These are phyloP conservation scores for Phytophthora pseudosyringae DNA, from an alignment of 352 stramenopile species.

Conservation along the genomic window DNA sequence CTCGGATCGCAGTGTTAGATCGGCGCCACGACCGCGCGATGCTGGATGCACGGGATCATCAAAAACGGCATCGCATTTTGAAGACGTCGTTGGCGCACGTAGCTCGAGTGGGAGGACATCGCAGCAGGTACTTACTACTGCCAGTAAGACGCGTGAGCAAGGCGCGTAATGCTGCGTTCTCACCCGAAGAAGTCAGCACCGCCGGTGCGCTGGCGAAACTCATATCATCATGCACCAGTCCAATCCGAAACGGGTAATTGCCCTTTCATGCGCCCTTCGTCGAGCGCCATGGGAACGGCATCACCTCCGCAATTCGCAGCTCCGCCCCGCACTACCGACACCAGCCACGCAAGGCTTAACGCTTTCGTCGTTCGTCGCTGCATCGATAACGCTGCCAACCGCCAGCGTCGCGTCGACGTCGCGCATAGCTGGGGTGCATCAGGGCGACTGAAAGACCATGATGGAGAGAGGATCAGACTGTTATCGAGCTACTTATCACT, in stretches of 20 bases:
- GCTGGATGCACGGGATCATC: slow-evolving; percentile 6
- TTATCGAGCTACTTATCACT: too few species aligned
- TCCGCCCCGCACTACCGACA: neutral
- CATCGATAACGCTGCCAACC: neutral
- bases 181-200: slow-evolving; percentile 8
- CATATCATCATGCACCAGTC: slow-evolving; percentile 35
- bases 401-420: neutral
- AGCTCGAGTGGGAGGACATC: neutral
- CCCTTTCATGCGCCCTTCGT: slow-evolving; percentile 12
- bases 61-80: neutral
- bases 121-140: too few species aligned
- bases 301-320: neutral
- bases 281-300: slow-evolving; percentile 13
- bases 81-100: neutral
- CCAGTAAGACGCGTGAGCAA: neutral
- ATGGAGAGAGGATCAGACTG: too few species aligned
- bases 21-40: slow-evolving; percentile 7
- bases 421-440: neutral
- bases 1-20: neutral
- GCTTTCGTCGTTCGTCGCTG: neutral
- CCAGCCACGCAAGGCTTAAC: slow-evolving; percentile 2
- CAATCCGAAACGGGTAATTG: slow-evolving; percentile 21
- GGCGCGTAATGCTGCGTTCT: neutral
- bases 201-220: slow-evolving; percentile 13
- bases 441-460: too few species aligned